phyloP scores from a whole-genome alignment of 2,329 filamentous ascomycete genomes.

The Dryadomyces quercivorus region DNA sequence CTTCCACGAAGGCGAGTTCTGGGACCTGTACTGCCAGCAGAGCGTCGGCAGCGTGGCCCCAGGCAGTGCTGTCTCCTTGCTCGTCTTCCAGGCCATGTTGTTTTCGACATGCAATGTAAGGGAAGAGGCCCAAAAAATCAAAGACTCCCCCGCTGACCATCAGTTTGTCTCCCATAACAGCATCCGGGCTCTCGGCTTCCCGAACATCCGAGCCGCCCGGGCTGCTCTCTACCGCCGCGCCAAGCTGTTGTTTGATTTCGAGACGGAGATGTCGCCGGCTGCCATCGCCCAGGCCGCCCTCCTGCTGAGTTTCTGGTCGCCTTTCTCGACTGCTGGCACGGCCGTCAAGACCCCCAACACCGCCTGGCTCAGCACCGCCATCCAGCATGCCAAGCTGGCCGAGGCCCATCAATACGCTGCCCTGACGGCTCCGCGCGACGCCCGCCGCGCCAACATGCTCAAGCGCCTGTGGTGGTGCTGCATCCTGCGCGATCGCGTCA shows the following conservation, averaged over 20 bases:
- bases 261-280: slow-evolving; percentile 28
- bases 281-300: slow-evolving; percentile 28
- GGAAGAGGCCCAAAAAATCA: not conserved
- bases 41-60: slow-evolving; percentile 13
- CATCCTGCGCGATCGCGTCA: slow-evolving; percentile 36
- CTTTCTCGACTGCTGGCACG: not conserved
- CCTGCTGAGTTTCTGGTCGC: slow-evolving; percentile 29
- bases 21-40: slow-evolving; percentile 27
- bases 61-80: slow-evolving; percentile 23
- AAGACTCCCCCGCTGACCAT: not conserved
- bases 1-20: slow-evolving; percentile 33
- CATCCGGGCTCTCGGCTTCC: slow-evolving; percentile 10
- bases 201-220: slow-evolving; percentile 8
- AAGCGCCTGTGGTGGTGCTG: slow-evolving; percentile 45
- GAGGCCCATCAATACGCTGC: slow-evolving; percentile 12
- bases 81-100: slow-evolving; percentile 32
- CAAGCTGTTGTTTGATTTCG: slow-evolving; percentile 28
- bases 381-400: slow-evolving; percentile 12
- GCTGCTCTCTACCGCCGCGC: slow-evolving; percentile 10
- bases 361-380: slow-evolving; percentile 11
- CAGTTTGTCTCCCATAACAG: slow-evolving; percentile 9
- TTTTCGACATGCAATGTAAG: slow-evolving; percentile 17
- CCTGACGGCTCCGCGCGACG: not conserved
- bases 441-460: slow-evolving; percentile 21
- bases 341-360: slow-evolving; percentile 11